Conservation (phyloP, 2,329 filamentous ascomycete genomes). For the Aspergillus unguis region DNA sequence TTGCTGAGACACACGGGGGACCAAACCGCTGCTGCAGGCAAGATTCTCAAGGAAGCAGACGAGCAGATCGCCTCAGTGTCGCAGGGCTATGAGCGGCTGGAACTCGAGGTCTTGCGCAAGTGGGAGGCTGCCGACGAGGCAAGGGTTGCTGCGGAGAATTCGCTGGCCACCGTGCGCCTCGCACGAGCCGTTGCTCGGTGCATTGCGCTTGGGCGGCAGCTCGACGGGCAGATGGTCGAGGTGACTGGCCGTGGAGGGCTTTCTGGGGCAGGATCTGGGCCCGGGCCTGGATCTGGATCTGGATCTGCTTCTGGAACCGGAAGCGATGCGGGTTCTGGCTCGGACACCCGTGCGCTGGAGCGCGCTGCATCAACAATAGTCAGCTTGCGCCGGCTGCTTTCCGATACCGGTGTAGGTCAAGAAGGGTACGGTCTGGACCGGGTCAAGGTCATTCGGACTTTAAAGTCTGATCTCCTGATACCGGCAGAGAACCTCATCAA, state of each 20-base stretch:
- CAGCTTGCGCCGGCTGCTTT: conserved; percentile 69
- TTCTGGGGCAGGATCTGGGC: conserved; percentile 28
- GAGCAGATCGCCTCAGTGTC: conserved; percentile 75
- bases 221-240: conserved; percentile 81
- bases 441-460: conserved; percentile 67
- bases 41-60: conserved; percentile 73
- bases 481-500: conserved; percentile 73
- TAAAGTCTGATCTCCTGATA: conserved; percentile 66
- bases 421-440: conserved; percentile 74
- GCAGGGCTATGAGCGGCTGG: conserved; percentile 78
- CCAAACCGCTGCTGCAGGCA: conserved; percentile 68
- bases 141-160: conserved; percentile 68
- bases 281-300: conserved; percentile 23
- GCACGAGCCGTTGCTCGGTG: conserved; percentile 74
- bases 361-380: conserved; percentile 77
- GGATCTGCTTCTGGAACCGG: conserved; percentile 27
- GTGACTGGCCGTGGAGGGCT: conserved; percentile 46
- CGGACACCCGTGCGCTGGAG: conserved; percentile 73
- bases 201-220: conserved; percentile 75
- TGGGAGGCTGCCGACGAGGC: conserved; percentile 85
- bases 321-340: conserved; percentile 46
- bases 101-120: conserved; percentile 80
- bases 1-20: conserved; percentile 73
- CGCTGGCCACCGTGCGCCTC: conserved; percentile 76
- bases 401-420: conserved; percentile 63